A percentile compares a stretch with the other conserved stretches of the same genome.
Conservation (phyloP, 306 rosid species). For the Fragaria vesca region DNA sequence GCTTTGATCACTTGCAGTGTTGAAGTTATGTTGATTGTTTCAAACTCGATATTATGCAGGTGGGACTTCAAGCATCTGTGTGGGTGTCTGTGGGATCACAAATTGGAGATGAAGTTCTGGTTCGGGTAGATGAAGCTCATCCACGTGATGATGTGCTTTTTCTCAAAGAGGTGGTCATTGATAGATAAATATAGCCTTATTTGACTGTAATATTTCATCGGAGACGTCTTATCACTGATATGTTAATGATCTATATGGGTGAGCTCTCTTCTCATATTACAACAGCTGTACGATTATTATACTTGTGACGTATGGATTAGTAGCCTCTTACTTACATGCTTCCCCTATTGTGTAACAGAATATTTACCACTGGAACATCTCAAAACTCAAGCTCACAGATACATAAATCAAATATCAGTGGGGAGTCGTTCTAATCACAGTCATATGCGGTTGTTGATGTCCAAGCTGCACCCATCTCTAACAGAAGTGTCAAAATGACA, state of each 20-base stretch:
- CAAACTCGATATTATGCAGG: constrained; percentile 45
- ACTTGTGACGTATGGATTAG: background rate
- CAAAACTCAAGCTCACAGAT: background rate
- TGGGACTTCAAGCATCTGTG: constrained; percentile 76
- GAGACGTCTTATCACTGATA: background rate
- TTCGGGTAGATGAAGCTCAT: constrained; percentile 77
- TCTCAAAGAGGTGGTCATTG: constrained; percentile 61
- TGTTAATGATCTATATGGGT: constrained; percentile 19
- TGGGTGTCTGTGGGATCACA: constrained; percentile 74
- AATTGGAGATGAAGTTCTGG: constrained; percentile 77
- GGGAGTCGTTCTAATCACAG: background rate
- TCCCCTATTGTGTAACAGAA: background rate
- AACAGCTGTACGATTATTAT: background rate
- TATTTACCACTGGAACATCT: background rate
- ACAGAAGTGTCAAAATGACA: background rate
- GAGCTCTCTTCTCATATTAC: constrained; percentile 4
- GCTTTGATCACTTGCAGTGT: background rate
- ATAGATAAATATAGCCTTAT: constrained; percentile 29
- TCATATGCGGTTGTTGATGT: background rate
- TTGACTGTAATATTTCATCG: constrained; percentile 1
- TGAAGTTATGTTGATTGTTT: constrained; percentile 3
- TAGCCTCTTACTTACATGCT: background rate
- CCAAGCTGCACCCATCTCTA: background rate
- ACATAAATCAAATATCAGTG: background rate
- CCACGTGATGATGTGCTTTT: constrained; percentile 79